These are phyloP conservation scores for Suhomyces guaymorum DNA, from an alignment of 1,139 yeast genomes.

Conservation along the genomic window DNA sequence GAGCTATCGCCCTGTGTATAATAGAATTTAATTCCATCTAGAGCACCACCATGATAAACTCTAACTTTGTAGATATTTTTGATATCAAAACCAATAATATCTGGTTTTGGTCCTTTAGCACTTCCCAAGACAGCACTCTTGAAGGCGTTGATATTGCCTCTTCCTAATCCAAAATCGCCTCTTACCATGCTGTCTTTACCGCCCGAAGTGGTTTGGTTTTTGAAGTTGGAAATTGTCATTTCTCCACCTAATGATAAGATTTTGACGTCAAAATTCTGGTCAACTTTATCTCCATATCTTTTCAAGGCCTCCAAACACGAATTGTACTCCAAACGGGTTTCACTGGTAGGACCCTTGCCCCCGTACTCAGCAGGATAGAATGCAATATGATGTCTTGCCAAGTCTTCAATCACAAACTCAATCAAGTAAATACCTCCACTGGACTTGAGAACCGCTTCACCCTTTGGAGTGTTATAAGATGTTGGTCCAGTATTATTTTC, in stretches of 20 bases:
- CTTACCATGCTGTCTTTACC: slow-evolving; percentile 21
- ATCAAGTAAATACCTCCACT: slow-evolving; percentile 70
- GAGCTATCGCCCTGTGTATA: slow-evolving; percentile 12
- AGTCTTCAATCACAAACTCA: slow-evolving; percentile 63
- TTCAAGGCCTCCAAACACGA: slow-evolving; percentile 44
- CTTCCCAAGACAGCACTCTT: slow-evolving; percentile 50
- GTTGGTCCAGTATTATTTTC: slow-evolving; percentile 27
- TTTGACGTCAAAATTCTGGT: slow-evolving; percentile 48
- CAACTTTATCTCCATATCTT: slow-evolving; percentile 24
- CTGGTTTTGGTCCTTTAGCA: slow-evolving; percentile 21
- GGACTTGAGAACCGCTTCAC: slow-evolving; percentile 50
- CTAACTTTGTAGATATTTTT: slow-evolving; percentile 47
- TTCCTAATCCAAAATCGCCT: slow-evolving; percentile 46
- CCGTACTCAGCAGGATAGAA: slow-evolving; percentile 56
- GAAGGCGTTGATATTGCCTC: slow-evolving; percentile 42
- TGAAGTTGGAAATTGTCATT: slow-evolving; percentile 33
- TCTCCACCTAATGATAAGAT: slow-evolving; percentile 50
- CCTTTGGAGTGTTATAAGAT: slow-evolving; percentile 34
- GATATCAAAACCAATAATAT: slow-evolving; percentile 33
- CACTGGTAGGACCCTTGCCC: slow-evolving; percentile 61
- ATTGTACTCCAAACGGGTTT: slow-evolving; percentile 50
- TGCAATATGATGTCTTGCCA: slow-evolving; percentile 63
- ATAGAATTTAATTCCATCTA: slow-evolving; percentile 65
- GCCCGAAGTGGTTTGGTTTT: slow-evolving; percentile 7
- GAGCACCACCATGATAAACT: slow-evolving; percentile 68